Base-by-base conservation (phyloP, 1,139 yeast genomes). In the Pichia sp. region DNA sequence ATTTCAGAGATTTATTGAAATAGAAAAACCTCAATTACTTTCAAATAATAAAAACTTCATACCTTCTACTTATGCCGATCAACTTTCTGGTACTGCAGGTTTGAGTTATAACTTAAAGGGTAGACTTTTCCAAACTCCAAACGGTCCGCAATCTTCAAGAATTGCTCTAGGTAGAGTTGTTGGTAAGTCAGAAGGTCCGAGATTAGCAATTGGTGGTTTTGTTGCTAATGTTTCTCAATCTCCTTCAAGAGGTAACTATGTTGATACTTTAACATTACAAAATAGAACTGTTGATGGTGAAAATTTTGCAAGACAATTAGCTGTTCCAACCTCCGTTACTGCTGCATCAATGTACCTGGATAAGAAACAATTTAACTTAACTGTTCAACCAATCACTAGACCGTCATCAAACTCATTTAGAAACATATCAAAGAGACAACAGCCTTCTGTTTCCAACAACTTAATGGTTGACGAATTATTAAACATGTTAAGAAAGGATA, bases 171-270 rank as follows among this genome's bases (percentile, higher is more conserved):
- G 94, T 53, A 80, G 96, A 70, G 68, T 78, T 41, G 69, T 84
- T 38, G 74, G 71, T 44, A 67, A 63, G 26, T 64, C 62, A 36
- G 57, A 62, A 24, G 59, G 69, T 42, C 70, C 75, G 51, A 74
- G 72, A 45, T 82, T 81, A 27, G 90, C 87, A 9, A 72, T 84
- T 55, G 94, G 85, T 59, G 95, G 95, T n/a, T 84, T 85, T 56
- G 72, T 82, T 40, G 80, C 64, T 7, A 45, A 53, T 16, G 53
- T 62, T 3, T 42, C 53, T 32, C 49, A 55, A 20, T 51, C 54
- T 13, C 55, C 50, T 30, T 50, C 58, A 8, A 56, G 56, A 24
- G 54, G 57, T 27, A 56, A 53, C 42, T 59, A 58, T 40, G 49
- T 59, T 41, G 55, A 56, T 40, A 54, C 46, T 39, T 40, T 59